These are phyloP conservation scores for Boletus vermiculosoides DNA, from an alignment of 768 basidiomycete genomes.

Conservation along the genomic window DNA sequence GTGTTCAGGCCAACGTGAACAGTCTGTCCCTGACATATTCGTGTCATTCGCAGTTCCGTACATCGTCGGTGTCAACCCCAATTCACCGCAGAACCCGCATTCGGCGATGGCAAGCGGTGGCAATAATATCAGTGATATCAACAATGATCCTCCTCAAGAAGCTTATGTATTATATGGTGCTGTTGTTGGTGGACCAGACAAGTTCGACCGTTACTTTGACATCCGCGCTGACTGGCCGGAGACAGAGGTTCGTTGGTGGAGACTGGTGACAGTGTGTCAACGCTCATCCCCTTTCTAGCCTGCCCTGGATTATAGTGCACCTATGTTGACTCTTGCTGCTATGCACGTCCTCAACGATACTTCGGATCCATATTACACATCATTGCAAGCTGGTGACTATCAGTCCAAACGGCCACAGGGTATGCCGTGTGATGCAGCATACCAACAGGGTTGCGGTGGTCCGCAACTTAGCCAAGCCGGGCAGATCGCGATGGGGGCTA, in stretches of 20 bases:
- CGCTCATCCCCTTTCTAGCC: conserved; percentile 39
- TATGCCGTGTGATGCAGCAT: conserved; percentile 75
- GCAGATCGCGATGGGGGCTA: conserved; percentile 69
- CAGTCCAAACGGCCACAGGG: conserved; percentile 60
- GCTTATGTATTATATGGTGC: conserved; percentile 84
- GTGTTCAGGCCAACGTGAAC: not conserved
- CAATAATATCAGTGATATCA: conserved; percentile 61
- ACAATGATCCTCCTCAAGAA: conserved; percentile 69
- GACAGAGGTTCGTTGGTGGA: conserved; percentile 58
- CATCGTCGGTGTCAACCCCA: conserved; percentile 85
- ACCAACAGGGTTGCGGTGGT: conserved; percentile 49
- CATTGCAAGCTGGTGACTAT: conserved; percentile 67
- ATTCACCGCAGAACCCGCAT: conserved; percentile 88
- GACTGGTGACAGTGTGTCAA: not conserved
- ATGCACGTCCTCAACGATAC: conserved; percentile 67
- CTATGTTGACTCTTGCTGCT: conserved; percentile 82
- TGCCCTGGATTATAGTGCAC: conserved; percentile 89
- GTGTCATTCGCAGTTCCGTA: conserved; percentile 41
- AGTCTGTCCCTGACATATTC: not conserved
- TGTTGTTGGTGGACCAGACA: conserved; percentile 84
- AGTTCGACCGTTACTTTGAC: conserved; percentile 74
- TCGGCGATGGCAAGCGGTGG: conserved; percentile 89
- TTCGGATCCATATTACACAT: conserved; percentile 76
- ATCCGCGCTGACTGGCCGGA: conserved; percentile 88
- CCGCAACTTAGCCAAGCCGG: conserved; percentile 56